Evolutionary conservation across 2,329 filamentous ascomycete species (phyloP), one percentile per base, ranked within the genome.

Genomic region (Pestalotiopsis sp.): DNA sequence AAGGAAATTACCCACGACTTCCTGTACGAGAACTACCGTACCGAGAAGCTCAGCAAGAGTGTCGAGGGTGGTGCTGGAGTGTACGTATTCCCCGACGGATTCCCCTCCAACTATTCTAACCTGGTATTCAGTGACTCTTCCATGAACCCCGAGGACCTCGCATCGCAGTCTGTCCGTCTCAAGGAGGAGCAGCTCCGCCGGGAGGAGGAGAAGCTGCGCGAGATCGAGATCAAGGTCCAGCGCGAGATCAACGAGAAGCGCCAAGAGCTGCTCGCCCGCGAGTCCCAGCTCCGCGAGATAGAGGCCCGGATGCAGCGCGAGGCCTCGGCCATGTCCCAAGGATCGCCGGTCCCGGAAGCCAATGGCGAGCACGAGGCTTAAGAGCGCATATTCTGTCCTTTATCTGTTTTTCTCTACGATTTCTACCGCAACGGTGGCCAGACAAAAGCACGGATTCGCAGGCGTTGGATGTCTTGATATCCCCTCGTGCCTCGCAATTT

Each of bases 1-100:
- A 99, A 99, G 91, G 96, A 99, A 83, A 99, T 99, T 80, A 99
- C 96, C 66, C 96, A 99, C 83, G 96, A 99, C 83, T 99, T 99
- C 91, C 87, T 99, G 73, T 99, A 99, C 85, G 96, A 99, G 83
- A 99, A 99, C 86, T 99, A 99, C 89, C 94, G 96, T 94, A 99
- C 96, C 79, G 96, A 99, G 93, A 98, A 98, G 88, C 93, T 99
- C 77, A 97, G 93, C 87, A 99, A 98, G 93, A 98, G 94, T 81
- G 96, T 99, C 76, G 95, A 98, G 80, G 93, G 93, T 81, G 93
- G 93, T 84, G 88, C 90, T 83, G 89, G 90, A 89, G 90, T 90
- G 94, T 97, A 93, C 76, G 94, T 94, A 70, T 11, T 12, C n/a
- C 23, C 4, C 58, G 20, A 66, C 57, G 25, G 70, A 67, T 62